Percentiles rank a stretch among this genome's conserved stretches.
phyloP scores from a whole-genome alignment of 1,284 basidiomycete genomes.

The Naganishia sp. region DNA sequence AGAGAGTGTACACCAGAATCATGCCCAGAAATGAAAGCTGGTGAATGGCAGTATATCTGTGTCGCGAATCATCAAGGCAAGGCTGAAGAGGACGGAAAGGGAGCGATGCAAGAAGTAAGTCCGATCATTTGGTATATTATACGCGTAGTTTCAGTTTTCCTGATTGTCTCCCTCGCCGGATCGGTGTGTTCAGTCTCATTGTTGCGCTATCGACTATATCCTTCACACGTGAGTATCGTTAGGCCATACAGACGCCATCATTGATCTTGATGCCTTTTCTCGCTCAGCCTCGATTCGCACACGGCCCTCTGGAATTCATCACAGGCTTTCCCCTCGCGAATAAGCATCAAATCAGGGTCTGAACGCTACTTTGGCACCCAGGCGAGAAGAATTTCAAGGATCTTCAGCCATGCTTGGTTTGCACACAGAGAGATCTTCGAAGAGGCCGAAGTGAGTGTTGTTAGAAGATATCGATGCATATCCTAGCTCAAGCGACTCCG shows the following conservation, averaged over 20 bases:
- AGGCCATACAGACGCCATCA: not conserved
- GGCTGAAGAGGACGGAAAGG: conserved; percentile 33
- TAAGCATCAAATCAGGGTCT: conserved; percentile 35
- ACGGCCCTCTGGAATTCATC: conserved; percentile 90
- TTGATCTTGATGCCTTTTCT: conserved; percentile 71
- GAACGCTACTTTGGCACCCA: conserved; percentile 52
- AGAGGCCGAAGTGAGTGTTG: conserved; percentile 64
- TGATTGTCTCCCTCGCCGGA: not conserved
- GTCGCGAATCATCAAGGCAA: conserved; percentile 68
- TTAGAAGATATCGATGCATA: not conserved
- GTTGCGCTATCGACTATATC: conserved; percentile 96
- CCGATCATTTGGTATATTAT: not conserved
- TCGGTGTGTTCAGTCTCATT: conserved; percentile 63
- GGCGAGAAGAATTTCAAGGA: conserved; percentile 82
- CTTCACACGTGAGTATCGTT: conserved; percentile 67
- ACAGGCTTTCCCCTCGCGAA: conserved; percentile 84
- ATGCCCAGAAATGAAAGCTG: conserved; percentile 96
- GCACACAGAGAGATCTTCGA: conserved; percentile 89
- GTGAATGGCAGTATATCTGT: conserved; percentile 94
- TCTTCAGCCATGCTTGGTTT: conserved; percentile 94
- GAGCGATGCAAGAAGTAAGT: conserved; percentile 11
- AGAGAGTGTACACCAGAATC: conserved; percentile 76
- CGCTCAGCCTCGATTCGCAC: conserved; percentile 84
- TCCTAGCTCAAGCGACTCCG: not conserved
- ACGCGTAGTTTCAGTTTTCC: not conserved